Percentiles rank a stretch among this genome's conserved stretches.
phyloP scores from a whole-genome alignment of 768 basidiomycete species.

The Exsudoporus frostii region DNA sequence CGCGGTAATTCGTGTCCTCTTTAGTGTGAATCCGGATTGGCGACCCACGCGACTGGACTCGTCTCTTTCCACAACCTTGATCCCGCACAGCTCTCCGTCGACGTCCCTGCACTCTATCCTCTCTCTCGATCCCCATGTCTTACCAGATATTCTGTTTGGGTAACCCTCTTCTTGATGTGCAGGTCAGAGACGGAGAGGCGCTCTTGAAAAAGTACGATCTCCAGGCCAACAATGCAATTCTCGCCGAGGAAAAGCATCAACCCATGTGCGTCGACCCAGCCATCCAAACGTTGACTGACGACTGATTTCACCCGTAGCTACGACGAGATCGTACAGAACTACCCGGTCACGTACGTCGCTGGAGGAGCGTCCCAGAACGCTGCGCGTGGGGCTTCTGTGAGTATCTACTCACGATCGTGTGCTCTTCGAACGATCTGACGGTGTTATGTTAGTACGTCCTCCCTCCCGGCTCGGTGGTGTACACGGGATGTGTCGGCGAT shows the following conservation, averaged over 20 bases:
- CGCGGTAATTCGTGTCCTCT: neutral
- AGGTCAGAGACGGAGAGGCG: constrained; percentile 80
- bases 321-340: constrained; percentile 75
- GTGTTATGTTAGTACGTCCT: constrained; percentile 69
- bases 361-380: constrained; percentile 97
- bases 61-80: constrained; percentile 7
- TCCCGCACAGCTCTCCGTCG: constrained; percentile 6
- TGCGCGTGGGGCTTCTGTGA: constrained; percentile 91
- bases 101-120: constrained; percentile 9
- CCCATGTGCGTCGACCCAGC: constrained; percentile 54
- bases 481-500: constrained; percentile 90
- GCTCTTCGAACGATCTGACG: neutral
- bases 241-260: constrained; percentile 85
- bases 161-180: constrained; percentile 96
- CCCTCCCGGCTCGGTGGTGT: constrained; percentile 85
- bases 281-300: neutral
- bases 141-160: constrained; percentile 86
- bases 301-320: constrained; percentile 54
- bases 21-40: neutral
- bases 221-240: constrained; percentile 93
- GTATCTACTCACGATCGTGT: constrained; percentile 28
- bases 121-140: constrained; percentile 38
- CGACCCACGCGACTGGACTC: neutral
- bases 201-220: constrained; percentile 87
- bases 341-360: constrained; percentile 86